Conservation (phyloP, 139 green algal genomes). For the Picochlorum sp. region DNA sequence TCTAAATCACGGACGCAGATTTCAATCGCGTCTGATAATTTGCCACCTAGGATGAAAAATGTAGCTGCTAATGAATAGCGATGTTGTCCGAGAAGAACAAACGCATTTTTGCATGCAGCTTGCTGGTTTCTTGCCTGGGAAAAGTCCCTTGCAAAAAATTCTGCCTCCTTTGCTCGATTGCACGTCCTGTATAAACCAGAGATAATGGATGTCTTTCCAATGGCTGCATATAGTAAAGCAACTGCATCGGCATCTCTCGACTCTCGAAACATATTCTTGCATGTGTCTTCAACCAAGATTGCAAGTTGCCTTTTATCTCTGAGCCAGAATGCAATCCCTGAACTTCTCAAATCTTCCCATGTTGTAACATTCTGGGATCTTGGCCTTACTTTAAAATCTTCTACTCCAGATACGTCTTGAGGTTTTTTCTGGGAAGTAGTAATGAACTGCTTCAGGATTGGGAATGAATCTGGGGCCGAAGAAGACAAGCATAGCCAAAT, state of each 20-base stretch:
- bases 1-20: conserved; percentile 4
- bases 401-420: not conserved
- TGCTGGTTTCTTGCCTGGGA: conserved; percentile 27
- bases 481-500: not conserved
- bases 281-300: conserved; percentile 53
- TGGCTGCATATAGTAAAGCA: conserved; percentile 70
- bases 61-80: conserved; percentile 64
- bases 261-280: conserved; percentile 57
- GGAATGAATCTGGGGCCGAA: too few relatives aligned
- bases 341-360: conserved; percentile 44
- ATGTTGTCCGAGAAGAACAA: conserved; percentile 79
- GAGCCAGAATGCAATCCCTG: conserved; percentile 81
- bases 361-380: not conserved
- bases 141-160: conserved; percentile 82
- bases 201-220: conserved; percentile 58
- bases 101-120: conserved; percentile 86
- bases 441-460: too few relatives aligned
- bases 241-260: conserved; percentile 64
- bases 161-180: conserved; percentile 53
- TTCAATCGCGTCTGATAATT: not conserved
- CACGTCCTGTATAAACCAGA: conserved; percentile 56
- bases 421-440: not conserved
- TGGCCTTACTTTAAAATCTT: not conserved
- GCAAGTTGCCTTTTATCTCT: conserved; percentile 23
- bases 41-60: conserved; percentile 77